Conservation (phyloP, 345 rosid genomes). For the Bretschneidera sinensis region DNA sequence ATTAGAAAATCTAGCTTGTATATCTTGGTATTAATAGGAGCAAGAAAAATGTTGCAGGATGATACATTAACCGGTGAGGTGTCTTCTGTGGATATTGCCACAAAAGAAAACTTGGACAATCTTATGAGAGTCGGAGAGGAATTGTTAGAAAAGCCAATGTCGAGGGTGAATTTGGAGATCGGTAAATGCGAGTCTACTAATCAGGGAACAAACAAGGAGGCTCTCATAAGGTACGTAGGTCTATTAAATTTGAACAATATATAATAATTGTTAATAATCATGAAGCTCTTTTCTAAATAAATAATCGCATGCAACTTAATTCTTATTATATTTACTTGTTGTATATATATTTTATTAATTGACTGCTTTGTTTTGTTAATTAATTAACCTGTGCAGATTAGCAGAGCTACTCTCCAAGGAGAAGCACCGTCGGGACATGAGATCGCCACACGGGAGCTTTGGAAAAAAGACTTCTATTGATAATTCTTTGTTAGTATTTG, state of each 20-base stretch:
- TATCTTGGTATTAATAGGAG: no score
- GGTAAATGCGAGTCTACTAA: constrained; percentile 23
- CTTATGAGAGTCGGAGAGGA: constrained; percentile 32
- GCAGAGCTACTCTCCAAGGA: constrained; percentile 39
- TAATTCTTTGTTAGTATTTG: no score
- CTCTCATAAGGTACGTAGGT: constrained; percentile 34
- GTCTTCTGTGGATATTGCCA: constrained; percentile 36
- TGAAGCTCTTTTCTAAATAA: no score
- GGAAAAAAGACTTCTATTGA: no score
- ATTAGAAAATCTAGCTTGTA: no score
- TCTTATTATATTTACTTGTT: no score
- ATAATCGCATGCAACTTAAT: no score
- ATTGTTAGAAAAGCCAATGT: constrained; percentile 31
- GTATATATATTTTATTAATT: no score
- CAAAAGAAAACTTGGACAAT: constrained; percentile 29
- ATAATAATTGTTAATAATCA: background rate
- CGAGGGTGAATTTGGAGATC: constrained; percentile 30
- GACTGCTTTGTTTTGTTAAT: no score
- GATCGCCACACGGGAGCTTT: constrained; percentile 29
- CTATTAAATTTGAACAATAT: background rate
- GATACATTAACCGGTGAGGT: constrained; percentile 29
- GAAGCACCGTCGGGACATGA: constrained; percentile 30
- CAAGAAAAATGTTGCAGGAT: no score
- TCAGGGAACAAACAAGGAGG: constrained; percentile 35
- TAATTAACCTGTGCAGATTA: constrained; percentile 20